Percentiles rank a stretch among this genome's conserved stretches.
These are phyloP conservation scores for Lineolata rhizophorae DNA, from an alignment of 495 filamentous ascomycete genomes.

Conservation along the genomic window DNA sequence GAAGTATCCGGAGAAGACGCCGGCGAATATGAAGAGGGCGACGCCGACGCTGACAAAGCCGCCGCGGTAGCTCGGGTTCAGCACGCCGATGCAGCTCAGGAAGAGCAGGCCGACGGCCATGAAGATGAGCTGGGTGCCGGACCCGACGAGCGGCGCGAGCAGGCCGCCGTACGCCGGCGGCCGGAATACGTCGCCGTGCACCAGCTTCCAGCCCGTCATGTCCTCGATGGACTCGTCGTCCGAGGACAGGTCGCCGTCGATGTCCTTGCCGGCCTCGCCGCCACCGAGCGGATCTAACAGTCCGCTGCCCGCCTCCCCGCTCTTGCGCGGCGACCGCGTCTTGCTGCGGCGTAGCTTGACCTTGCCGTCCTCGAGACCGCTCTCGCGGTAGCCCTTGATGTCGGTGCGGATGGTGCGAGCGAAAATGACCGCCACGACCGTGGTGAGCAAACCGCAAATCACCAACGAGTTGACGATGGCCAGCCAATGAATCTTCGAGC, in stretches of 20 bases:
- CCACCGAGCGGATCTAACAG: slow-evolving; percentile 44
- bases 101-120: slow-evolving; percentile 60
- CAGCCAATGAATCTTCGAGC: slow-evolving; percentile 73
- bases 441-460: slow-evolving; percentile 62
- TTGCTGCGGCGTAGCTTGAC: slow-evolving; percentile 23
- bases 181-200: slow-evolving; percentile 91
- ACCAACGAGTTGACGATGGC: slow-evolving; percentile 81
- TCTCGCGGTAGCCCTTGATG: slow-evolving; percentile 50
- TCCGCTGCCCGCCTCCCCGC: slow-evolving; percentile 32
- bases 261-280: slow-evolving; percentile 38
- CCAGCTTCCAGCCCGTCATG: slow-evolving; percentile 76
- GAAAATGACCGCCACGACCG: slow-evolving; percentile 70
- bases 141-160: slow-evolving; percentile 70
- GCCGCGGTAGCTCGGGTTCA: slow-evolving; percentile 83
- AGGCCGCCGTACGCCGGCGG: slow-evolving; percentile 51
- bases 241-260: slow-evolving; percentile 37
- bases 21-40: slow-evolving; percentile 73
- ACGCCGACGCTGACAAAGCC: slow-evolving; percentile 78
- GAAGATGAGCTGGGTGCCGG: slow-evolving; percentile 75
- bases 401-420: slow-evolving; percentile 64
- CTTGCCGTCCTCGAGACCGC: slow-evolving; percentile 45
- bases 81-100: slow-evolving; percentile 60
- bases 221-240: slow-evolving; percentile 72
- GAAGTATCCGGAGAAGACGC: slow-evolving; percentile 84
- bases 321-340: slow-evolving; percentile 21